Evolutionary conservation across 1,284 basidiomycete genomes (phyloP), one percentile per base, ranked within the genome.

Genomic region (Ustilago trichophora): DNA sequence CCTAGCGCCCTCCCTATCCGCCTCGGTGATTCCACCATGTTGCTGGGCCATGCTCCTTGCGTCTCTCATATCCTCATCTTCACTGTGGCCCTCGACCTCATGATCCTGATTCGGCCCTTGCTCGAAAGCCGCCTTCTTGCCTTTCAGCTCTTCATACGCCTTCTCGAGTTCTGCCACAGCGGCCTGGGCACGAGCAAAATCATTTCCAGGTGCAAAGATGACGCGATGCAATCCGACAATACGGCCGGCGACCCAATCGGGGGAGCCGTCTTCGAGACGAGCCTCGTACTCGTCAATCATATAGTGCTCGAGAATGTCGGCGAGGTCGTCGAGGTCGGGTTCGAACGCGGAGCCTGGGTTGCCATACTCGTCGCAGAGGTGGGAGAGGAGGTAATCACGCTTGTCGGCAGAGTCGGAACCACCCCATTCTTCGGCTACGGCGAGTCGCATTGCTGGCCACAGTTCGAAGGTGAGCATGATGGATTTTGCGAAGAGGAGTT

Each of bases 391-490:
- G 34, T 72, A 80, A 24, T 76, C 68, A 40, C 59, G 56, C 46
- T 80, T 80, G 46, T 76, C 76, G 32, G 51, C 50, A 6, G 72
- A 75, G 21, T 79, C 77, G 33, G 62, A 42, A 1, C 78, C 78
- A 25, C 78, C 78, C 78, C 78, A 80, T 32, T 73, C 48, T 35
- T 79, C 75, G 12, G 64, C 54, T n/a, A 80, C 70, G 21, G 78
- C 77, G 15, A 77, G 66, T 32, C 77, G 67, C 60, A 80, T 62
- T 22, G 77, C 76, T 16, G 78, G 78, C 78, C 78, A 80, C 12
- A 80, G 71, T 21, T 64, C 51, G 19, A 80, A 67, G 15, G 73
- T 69, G 33, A 74, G 66, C 43, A 76, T 73, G 29, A 76, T 60
- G 19, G 72, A 63, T 31, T 75, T 72, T 22, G 78, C 78, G 35